These are phyloP conservation scores for Orbilia brochopaga DNA, from an alignment of 2,329 filamentous ascomycete genomes.

Conservation along the genomic window DNA sequence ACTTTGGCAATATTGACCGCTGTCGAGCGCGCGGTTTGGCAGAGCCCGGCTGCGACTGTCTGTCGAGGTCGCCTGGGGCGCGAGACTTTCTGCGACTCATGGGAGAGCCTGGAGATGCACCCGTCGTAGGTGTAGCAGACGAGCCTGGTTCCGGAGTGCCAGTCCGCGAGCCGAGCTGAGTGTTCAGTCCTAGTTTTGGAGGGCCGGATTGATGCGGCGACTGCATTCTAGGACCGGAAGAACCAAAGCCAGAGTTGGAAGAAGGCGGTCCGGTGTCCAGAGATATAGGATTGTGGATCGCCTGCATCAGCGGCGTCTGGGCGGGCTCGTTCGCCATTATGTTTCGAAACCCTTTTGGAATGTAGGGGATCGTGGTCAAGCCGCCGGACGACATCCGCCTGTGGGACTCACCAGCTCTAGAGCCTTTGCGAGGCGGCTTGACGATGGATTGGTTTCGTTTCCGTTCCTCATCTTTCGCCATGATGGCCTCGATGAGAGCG, in stretches of 20 bases:
- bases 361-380: constrained; percentile 45
- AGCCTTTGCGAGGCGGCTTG: constrained; percentile 35
- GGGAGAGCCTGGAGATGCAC: constrained; percentile 42
- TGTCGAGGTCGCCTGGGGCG: constrained; percentile 32
- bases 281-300: constrained; percentile 47
- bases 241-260: constrained; percentile 18
- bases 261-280: constrained; percentile 38
- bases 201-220: constrained; percentile 42
- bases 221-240: constrained; percentile 33
- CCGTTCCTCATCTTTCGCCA: constrained; percentile 35
- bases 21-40: constrained; percentile 40
- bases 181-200: constrained; percentile 42
- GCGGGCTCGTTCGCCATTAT: constrained; percentile 41
- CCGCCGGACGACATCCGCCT: constrained; percentile 35
- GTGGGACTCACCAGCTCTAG: constrained; percentile 39
- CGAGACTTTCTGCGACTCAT: constrained; percentile 45
- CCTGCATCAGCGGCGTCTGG: constrained; percentile 48
- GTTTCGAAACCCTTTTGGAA: constrained; percentile 48
- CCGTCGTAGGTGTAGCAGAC: constrained; percentile 42
- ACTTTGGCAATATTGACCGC: constrained; percentile 44
- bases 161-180: constrained; percentile 32
- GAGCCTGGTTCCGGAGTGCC: constrained; percentile 37
- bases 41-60: constrained; percentile 27
- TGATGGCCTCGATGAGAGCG: constrained; percentile 17
- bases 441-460: constrained; percentile 29